Evolutionary conservation across 352 stramenopile species (phyloP).

Genomic region (Phytopythium chamaehyphon): DNA sequence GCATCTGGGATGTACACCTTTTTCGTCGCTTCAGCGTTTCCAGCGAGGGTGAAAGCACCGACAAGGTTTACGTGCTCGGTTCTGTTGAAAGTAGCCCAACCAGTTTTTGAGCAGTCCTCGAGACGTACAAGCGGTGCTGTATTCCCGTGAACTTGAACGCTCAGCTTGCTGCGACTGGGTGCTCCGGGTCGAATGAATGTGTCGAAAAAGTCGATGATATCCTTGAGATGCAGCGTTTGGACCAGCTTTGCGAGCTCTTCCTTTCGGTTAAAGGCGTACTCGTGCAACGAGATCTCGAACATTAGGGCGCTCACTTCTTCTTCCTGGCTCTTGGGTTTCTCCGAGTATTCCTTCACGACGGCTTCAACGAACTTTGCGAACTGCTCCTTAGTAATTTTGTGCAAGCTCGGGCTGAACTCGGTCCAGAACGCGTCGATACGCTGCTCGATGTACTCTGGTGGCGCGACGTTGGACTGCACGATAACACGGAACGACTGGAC

Average conservation of each 20-base stretch:
- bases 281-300: slow-evolving; percentile 59
- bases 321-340: slow-evolving; percentile 71
- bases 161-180: slow-evolving; percentile 40
- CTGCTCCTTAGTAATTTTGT: slow-evolving; percentile 17
- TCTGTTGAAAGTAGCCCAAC: slow-evolving; percentile 14
- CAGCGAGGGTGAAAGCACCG: slow-evolving; percentile 11
- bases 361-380: slow-evolving; percentile 57
- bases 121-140: slow-evolving; percentile 20
- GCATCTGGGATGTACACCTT: slow-evolving; percentile 19
- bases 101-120: slow-evolving; percentile 11
- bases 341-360: slow-evolving; percentile 54
- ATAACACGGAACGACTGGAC: slow-evolving; percentile 71
- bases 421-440: slow-evolving; percentile 64
- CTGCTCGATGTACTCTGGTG: slow-evolving; percentile 59
- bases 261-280: slow-evolving; percentile 69
- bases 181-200: slow-evolving; percentile 27
- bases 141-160: slow-evolving; percentile 54
- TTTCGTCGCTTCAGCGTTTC: slow-evolving; percentile 2
- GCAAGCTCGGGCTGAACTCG: slow-evolving; percentile 28
- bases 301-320: slow-evolving; percentile 53
- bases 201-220: slow-evolving; percentile 74
- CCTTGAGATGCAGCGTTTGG: slow-evolving; percentile 30
- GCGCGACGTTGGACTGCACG: slow-evolving; percentile 69
- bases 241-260: slow-evolving; percentile 36
- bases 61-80: slow-evolving; percentile 8